phyloP scores from a whole-genome alignment of 1,284 basidiomycete genomes.

The Tremellales sp. region DNA sequence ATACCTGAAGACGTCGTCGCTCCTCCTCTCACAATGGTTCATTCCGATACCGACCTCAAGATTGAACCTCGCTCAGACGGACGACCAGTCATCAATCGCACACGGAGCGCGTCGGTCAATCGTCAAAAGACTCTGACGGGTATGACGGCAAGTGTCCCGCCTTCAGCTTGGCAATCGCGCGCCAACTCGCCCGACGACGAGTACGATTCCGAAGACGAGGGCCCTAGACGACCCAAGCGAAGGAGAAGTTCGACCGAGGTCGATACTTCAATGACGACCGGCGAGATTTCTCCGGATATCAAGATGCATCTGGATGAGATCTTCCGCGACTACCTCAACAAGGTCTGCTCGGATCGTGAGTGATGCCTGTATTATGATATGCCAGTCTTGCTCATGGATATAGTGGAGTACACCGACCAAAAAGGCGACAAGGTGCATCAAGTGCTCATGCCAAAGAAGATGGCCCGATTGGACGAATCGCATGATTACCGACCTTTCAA shows the following conservation, averaged over 20 bases:
- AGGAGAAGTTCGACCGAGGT: constrained; percentile 36
- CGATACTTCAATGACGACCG: constrained; percentile 14
- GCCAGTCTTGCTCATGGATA: neutral
- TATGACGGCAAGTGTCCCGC: constrained; percentile 36
- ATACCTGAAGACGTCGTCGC: neutral
- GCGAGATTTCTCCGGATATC: constrained; percentile 59
- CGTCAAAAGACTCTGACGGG: constrained; percentile 20
- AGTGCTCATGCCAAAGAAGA: constrained; percentile 97
- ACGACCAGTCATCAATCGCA: constrained; percentile 32
- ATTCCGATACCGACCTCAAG: neutral
- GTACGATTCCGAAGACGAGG: constrained; percentile 39
- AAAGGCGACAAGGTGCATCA: constrained; percentile 98
- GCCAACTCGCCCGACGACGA: constrained; percentile 33
- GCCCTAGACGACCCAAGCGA: constrained; percentile 31
- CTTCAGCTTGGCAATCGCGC: constrained; percentile 44
- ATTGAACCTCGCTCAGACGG: constrained; percentile 36
- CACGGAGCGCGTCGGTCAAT: constrained; percentile 35
- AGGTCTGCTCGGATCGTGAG: constrained; percentile 85
- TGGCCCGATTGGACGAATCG: constrained; percentile 91
- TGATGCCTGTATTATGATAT: constrained; percentile 9
- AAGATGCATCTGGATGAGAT: constrained; percentile 77
- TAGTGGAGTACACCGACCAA: constrained; percentile 86
- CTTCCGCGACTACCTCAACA: constrained; percentile 85
- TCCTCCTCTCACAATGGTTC: neutral
- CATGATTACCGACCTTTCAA: constrained; percentile 98